Percentiles rank a stretch among this genome's conserved stretches.
phyloP scores from a whole-genome alignment of 2,329 filamentous ascomycete genomes.

The Diplodia scrobiculata region DNA sequence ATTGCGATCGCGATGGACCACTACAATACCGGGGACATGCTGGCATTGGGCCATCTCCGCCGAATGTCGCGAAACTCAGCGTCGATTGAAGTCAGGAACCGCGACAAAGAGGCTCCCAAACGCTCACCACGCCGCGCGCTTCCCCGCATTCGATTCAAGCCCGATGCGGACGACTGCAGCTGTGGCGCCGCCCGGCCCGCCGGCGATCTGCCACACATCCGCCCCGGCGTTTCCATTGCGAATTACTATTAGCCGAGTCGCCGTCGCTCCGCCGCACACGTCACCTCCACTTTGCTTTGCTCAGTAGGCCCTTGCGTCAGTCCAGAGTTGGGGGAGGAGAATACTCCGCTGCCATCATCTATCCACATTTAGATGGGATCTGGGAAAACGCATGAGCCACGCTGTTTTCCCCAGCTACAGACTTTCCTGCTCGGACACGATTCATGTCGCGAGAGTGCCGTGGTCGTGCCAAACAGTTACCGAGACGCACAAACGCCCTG shows the following conservation, averaged over 20 bases:
- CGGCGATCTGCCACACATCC: background rate
- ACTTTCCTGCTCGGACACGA: too few relatives aligned
- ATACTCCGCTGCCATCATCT: too few relatives aligned
- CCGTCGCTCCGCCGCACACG: background rate
- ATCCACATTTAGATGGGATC: too few relatives aligned
- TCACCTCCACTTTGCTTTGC: too few relatives aligned
- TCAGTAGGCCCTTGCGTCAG: too few relatives aligned
- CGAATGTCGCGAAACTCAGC: background rate
- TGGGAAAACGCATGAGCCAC: too few relatives aligned
- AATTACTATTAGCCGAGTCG: background rate
- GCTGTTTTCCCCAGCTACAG: too few relatives aligned
- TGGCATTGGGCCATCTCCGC: background rate
- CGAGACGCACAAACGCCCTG: too few relatives aligned
- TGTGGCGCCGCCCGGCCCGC: conserved; percentile 4
- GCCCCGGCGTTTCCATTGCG: background rate
- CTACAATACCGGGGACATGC: background rate
- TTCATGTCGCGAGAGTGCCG: too few relatives aligned
- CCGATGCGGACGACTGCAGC: background rate
- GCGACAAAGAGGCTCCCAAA: background rate
- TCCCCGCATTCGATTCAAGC: conserved; percentile 1
- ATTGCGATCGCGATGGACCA: background rate
- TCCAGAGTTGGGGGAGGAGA: too few relatives aligned
- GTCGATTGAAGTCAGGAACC: background rate
- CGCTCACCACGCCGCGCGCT: background rate
- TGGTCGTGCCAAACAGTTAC: too few relatives aligned